Evolutionary conservation across 2,329 filamentous ascomycete species (phyloP).

Genomic region (Claviceps quebecensis): DNA sequence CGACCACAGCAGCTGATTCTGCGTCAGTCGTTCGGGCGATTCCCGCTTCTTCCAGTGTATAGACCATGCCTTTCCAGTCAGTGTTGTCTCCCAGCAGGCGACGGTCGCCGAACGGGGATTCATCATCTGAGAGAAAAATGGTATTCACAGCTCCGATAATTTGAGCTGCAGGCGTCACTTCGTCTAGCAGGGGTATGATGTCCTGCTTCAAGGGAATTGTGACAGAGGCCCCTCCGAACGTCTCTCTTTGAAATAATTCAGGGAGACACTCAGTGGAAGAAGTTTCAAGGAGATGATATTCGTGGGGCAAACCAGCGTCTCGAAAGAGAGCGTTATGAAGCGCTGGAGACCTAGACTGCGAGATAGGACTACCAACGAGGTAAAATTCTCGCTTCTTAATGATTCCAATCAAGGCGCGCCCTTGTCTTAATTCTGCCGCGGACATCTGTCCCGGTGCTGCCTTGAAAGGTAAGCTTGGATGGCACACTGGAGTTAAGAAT

Average conservation of each 20-base stretch:
- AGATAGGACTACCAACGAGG: slow-evolving; percentile 77
- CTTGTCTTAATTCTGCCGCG: slow-evolving; percentile 72
- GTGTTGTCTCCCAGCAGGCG: slow-evolving; percentile 79
- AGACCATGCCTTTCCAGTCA: slow-evolving; percentile 86
- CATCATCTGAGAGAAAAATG: slow-evolving; percentile 46
- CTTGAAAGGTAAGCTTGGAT: slow-evolving; percentile 78
- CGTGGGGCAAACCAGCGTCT: slow-evolving; percentile 65
- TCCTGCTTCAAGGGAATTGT: slow-evolving; percentile 92
- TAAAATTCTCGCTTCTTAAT: slow-evolving; percentile 66
- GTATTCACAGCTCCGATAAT: slow-evolving; percentile 92
- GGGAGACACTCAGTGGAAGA: slow-evolving; percentile 45
- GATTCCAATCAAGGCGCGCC: slow-evolving; percentile 64
- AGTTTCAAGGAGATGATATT: slow-evolving; percentile 68
- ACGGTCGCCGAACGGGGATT: slow-evolving; percentile 24
- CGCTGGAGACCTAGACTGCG: slow-evolving; percentile 68
- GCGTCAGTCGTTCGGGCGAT: slow-evolving; percentile 25
- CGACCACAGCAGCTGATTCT: slow-evolving; percentile 62
- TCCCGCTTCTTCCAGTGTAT: slow-evolving; percentile 58
- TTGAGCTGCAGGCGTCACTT: slow-evolving; percentile 62
- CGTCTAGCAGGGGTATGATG: slow-evolving; percentile 68
- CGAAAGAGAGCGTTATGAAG: slow-evolving; percentile 80
- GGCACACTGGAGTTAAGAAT: slow-evolving; percentile 90
- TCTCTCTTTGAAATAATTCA: slow-evolving; percentile 49
- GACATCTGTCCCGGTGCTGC: slow-evolving; percentile 90
- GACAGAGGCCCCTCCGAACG: slow-evolving; percentile 87